Evolutionary conservation across 225 moss, liverwort and hornwort genomes (phyloP).

Genomic region (Climacium dendroides): DNA sequence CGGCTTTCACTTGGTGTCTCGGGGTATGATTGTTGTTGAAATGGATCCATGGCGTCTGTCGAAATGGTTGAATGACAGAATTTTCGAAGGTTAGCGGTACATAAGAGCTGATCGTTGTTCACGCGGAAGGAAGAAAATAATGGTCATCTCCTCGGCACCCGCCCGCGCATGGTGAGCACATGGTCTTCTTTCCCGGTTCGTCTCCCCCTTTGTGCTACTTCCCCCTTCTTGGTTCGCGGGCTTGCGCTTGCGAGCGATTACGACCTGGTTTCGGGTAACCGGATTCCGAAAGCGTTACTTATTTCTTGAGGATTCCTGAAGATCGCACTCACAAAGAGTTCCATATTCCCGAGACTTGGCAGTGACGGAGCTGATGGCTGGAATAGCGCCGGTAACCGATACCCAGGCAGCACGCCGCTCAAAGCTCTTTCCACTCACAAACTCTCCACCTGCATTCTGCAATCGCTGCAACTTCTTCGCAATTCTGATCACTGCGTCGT

Average conservation of each 20-base stretch:
- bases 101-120: neutral
- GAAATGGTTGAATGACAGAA: neutral
- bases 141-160: neutral
- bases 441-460: slow-evolving; percentile 14
- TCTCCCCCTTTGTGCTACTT: neutral
- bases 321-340: neutral
- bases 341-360: neutral
- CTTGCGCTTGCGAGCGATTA: neutral
- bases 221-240: neutral
- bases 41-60: neutral
- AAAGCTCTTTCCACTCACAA: slow-evolving; percentile 19
- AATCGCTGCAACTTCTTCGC: slow-evolving; percentile 13
- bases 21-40: neutral
- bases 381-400: slow-evolving; percentile 8
- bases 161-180: neutral
- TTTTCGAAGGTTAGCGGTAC: neutral
- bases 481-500: slow-evolving; percentile 18
- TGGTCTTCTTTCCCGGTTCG: neutral
- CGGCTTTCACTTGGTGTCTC: neutral
- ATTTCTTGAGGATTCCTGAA: neutral
- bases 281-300: neutral
- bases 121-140: neutral
- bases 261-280: neutral
- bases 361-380: slow-evolving; percentile 13
- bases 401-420: slow-evolving; percentile 27